Evolutionary conservation across 2,329 filamentous ascomycete genomes (phyloP).

Genomic region (Sphaerulina musiva): DNA sequence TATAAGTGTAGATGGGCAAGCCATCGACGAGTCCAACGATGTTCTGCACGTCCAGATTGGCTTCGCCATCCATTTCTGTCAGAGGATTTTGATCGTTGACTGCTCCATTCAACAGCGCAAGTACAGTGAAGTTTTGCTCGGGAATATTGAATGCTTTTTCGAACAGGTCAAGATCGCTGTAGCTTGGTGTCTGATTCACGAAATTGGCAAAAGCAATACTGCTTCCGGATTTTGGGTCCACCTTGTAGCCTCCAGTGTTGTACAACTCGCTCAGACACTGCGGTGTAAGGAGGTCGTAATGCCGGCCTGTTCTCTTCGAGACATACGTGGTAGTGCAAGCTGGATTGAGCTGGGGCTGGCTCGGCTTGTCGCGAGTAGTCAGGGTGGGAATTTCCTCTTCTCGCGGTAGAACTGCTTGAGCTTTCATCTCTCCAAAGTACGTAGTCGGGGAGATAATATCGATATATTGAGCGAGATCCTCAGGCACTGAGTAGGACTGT

Average conservation of each 20-base stretch:
- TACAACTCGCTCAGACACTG: slow-evolving; percentile 47
- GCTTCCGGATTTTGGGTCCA: slow-evolving; percentile 41
- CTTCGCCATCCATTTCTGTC: slow-evolving; percentile 40
- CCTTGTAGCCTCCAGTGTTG: slow-evolving; percentile 44
- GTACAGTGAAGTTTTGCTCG: slow-evolving; percentile 39
- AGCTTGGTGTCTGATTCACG: slow-evolving; percentile 46
- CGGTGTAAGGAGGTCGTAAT: slow-evolving; percentile 37
- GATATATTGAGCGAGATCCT: slow-evolving; percentile 24
- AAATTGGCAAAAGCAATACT: slow-evolving; percentile 48
- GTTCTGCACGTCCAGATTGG: slow-evolving; percentile 59
- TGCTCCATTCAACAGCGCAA: slow-evolving; percentile 17
- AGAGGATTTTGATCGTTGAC: slow-evolving; percentile 19
- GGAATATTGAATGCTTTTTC: slow-evolving; percentile 36
- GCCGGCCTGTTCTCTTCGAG: background rate
- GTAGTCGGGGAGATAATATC: slow-evolving; percentile 28
- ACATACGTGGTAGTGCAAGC: slow-evolving; percentile 10
- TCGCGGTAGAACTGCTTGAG: background rate
- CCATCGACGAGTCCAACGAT: slow-evolving; percentile 51
- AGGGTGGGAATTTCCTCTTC: background rate
- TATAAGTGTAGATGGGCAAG: slow-evolving; percentile 45
- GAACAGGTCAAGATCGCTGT: slow-evolving; percentile 41
- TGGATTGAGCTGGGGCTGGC: background rate
- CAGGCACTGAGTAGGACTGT: slow-evolving; percentile 32
- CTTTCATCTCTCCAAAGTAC: slow-evolving; percentile 34
- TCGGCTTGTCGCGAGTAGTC: background rate